Percentiles rank a stretch among this genome's conserved stretches.
phyloP scores from a whole-genome alignment of 805 yeast species.

The Wickerhamiella nectarea region DNA sequence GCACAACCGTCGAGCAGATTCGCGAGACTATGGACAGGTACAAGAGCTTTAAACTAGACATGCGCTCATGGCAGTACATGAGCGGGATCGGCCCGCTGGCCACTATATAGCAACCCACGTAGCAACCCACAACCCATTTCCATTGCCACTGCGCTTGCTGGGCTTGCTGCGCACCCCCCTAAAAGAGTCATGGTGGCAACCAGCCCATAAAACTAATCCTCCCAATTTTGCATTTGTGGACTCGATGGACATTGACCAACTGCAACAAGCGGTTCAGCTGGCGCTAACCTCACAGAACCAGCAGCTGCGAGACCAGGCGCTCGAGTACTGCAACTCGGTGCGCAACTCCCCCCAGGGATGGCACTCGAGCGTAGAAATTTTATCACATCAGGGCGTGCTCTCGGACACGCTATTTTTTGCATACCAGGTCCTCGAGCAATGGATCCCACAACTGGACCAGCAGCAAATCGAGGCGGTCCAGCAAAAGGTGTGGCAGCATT shows the following conservation, averaged over 20 bases:
- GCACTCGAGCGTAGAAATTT: slow-evolving; percentile 32
- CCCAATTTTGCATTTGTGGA: slow-evolving; percentile 1
- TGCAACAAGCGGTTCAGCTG: slow-evolving; percentile 76
- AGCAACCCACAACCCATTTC: neutral
- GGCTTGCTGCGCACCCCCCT: no score
- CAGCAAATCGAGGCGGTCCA: slow-evolving; percentile 37
- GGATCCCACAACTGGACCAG: slow-evolving; percentile 33
- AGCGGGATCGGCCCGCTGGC: slow-evolving; percentile 53
- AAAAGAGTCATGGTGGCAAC: neutral
- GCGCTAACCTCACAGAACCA: slow-evolving; percentile 59
- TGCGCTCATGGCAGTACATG: slow-evolving; percentile 55
- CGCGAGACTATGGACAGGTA: slow-evolving; percentile 48
- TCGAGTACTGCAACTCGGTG: slow-evolving; percentile 32
- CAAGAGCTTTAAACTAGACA: slow-evolving; percentile 78
- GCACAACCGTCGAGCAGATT: slow-evolving; percentile 35
- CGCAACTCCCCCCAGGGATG: slow-evolving; percentile 35
- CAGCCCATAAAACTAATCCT: neutral
- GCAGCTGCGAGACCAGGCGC: slow-evolving; percentile 40
- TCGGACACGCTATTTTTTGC: slow-evolving; percentile 52
- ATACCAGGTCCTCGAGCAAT: slow-evolving; percentile 54
- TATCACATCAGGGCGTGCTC: slow-evolving; percentile 29
- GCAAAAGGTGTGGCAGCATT: slow-evolving; percentile 35
- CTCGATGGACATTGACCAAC: slow-evolving; percentile 37
- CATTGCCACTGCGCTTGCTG: no score
- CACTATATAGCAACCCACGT: slow-evolving; percentile 22